A percentile compares a stretch with the other conserved stretches of the same genome.
Conservation (phyloP, 148 eudicot species). For the Rhododendron mucronatum region DNA sequence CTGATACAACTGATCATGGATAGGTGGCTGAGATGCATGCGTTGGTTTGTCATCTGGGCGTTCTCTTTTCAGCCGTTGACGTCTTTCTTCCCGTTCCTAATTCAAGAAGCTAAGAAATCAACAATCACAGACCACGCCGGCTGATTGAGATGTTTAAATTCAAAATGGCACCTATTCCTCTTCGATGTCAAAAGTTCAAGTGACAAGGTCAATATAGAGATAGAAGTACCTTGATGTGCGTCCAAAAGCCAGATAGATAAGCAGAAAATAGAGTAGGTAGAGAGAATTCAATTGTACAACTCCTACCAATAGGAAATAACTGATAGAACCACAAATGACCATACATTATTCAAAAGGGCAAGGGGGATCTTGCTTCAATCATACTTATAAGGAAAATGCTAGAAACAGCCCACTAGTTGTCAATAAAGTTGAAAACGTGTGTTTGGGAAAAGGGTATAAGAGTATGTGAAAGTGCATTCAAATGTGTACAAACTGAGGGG, state of each 20-base stretch:
- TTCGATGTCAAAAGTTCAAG: neutral
- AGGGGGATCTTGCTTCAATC: neutral
- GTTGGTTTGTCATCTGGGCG: slow-evolving; percentile 66
- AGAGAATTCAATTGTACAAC: neutral
- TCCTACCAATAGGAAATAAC: neutral
- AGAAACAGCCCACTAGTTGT: neutral
- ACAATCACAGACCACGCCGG: neutral
- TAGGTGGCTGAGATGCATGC: slow-evolving; percentile 41
- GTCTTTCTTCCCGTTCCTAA: slow-evolving; percentile 98
- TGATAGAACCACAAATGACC: neutral
- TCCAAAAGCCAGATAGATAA: neutral
- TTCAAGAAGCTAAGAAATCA: slow-evolving; percentile 20
- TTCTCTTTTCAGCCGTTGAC: slow-evolving; percentile 56
- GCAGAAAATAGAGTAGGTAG: neutral
- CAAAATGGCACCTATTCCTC: neutral
- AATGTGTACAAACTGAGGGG: neutral
- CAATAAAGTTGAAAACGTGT: neutral
- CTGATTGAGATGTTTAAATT: neutral
- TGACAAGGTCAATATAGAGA: neutral
- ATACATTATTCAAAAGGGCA: neutral
- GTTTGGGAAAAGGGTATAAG: neutral
- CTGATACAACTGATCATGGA: slow-evolving; percentile 44
- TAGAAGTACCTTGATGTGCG: neutral
- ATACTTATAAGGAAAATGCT: neutral
- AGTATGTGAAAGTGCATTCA: neutral